Percentiles rank a stretch among this genome's conserved stretches.
These are phyloP conservation scores for Apiospora koreana DNA, from an alignment of 2,329 filamentous ascomycete species.

Conservation along the genomic window DNA sequence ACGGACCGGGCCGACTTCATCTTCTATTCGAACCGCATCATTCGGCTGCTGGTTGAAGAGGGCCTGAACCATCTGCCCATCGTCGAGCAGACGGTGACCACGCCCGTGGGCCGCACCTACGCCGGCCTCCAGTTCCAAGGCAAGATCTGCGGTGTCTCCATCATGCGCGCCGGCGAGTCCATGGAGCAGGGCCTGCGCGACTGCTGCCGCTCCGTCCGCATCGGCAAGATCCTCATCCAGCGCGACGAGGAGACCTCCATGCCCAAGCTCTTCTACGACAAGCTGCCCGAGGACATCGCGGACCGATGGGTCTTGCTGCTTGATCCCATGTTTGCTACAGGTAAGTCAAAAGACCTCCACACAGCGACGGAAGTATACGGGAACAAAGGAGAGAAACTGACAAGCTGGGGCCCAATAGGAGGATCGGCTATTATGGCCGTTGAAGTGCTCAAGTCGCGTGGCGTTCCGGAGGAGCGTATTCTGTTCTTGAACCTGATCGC, in stretches of 20 bases:
- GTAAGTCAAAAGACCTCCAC: conserved; percentile 47
- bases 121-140: conserved; percentile 93
- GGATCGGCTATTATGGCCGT: conserved; percentile 97
- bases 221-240: conserved; percentile 98
- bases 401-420: conserved; percentile 50
- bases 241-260: conserved; percentile 91
- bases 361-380: not conserved
- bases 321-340: conserved; percentile 99
- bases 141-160: conserved; percentile 97
- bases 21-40: conserved; percentile 98
- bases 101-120: conserved; percentile 86
- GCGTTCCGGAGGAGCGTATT: conserved; percentile 93
- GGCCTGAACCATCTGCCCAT: conserved; percentile 95
- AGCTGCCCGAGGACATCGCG: conserved; percentile 90
- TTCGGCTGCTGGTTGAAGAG: conserved; percentile 93
- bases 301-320: conserved; percentile 90
- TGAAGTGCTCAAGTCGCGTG: conserved; percentile 84
- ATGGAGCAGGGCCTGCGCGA: conserved; percentile 98
- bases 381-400: not conserved
- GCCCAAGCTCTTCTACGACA: conserved; percentile 96
- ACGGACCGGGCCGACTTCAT: conserved; percentile 96
- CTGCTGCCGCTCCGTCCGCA: conserved; percentile 95
- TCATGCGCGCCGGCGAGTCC: conserved; percentile 96
- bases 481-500: conserved; percentile 96
- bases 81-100: conserved; percentile 84